Evolutionary conservation across 805 yeast genomes (phyloP).

Genomic region (Grigorovia humatica): DNA sequence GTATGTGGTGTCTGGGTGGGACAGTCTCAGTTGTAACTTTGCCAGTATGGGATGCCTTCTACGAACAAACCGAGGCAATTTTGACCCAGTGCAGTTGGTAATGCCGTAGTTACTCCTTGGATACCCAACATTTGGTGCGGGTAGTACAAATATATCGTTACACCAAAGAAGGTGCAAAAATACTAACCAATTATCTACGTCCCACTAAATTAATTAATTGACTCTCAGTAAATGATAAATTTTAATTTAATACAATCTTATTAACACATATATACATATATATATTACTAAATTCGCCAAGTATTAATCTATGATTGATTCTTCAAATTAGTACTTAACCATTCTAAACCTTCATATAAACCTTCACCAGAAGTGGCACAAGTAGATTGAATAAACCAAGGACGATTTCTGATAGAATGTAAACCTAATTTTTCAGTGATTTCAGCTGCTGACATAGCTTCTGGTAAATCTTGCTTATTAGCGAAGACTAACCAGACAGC

Average conservation of each 20-base stretch:
- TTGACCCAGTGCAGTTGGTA: no score
- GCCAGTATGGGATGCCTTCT: no score
- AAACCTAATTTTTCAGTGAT: slow-evolving; percentile 94
- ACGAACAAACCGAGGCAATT: no score
- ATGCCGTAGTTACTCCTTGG: no score
- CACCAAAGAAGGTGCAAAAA: no score
- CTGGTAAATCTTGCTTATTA: slow-evolving; percentile 97
- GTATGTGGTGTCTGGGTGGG: not conserved
- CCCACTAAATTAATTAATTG: no score
- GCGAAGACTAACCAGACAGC: slow-evolving; percentile 93
- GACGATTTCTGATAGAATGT: slow-evolving; percentile 95
- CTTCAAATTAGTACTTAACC: slow-evolving; percentile 89
- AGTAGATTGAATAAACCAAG: slow-evolving; percentile 98
- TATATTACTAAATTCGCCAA: not conserved
- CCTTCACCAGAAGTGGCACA: slow-evolving; percentile 99
- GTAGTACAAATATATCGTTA: no score
- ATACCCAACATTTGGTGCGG: no score
- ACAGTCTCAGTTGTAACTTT: not conserved
- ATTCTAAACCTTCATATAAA: slow-evolving; percentile 93
- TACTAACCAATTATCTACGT: no score
- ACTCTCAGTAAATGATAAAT: not conserved
- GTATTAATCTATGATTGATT: slow-evolving; percentile 34
- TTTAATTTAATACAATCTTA: not conserved
- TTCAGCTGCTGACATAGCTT: slow-evolving; percentile 98
- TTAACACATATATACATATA: not conserved